Base-by-base conservation (phyloP, 768 basidiomycete genomes). In the Tylopilus intermedius region DNA sequence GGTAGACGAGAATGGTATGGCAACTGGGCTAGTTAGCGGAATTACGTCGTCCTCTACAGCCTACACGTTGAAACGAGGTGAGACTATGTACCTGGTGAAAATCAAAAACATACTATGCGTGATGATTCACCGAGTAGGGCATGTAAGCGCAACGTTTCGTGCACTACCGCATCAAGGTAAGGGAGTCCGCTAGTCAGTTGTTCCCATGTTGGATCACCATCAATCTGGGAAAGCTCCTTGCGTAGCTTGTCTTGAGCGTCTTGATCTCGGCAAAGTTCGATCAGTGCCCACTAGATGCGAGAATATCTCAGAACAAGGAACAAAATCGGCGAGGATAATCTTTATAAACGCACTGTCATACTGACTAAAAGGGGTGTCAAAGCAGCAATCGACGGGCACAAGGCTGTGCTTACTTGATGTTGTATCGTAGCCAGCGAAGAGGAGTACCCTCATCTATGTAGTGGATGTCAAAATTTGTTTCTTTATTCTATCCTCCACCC, bases 11-110 rank as follows among this genome's bases (percentile, higher is more conserved):
- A 30, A 30, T 10, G 30, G 30, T 30, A 74, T 76, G 9, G 57
- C 57, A 14, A 84, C 59, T 1, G 83, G 80, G 3, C 54, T 57
- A 1, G 70, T 69, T 5, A 87, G 72, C 0, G 84, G 85, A 8
- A 88, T 73, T 0, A 81, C 60, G 54, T 83, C 79, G 59, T 86
- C 83, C 53, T 76, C 67, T 1, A 63, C 59, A 0, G 80, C 76
- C 75, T 82, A 54, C 41, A 26, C 77, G 15, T 14, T 14, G 11
- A 5, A 22, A 22, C 24, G 24, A 22, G 26, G 15, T 30, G 24
- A 39, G 3, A 29, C 1, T 8, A 3, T 21, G 41, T 35, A 21
- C 9, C 10, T 29, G 10, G 29, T 1, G 4, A 32, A 3, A 24
- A 46, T 9, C 8, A 3, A 30, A 38, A 21, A 46, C 60, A 15